phyloP scores from a whole-genome alignment of 148 eudicot genomes.

The Rheum nobile region DNA sequence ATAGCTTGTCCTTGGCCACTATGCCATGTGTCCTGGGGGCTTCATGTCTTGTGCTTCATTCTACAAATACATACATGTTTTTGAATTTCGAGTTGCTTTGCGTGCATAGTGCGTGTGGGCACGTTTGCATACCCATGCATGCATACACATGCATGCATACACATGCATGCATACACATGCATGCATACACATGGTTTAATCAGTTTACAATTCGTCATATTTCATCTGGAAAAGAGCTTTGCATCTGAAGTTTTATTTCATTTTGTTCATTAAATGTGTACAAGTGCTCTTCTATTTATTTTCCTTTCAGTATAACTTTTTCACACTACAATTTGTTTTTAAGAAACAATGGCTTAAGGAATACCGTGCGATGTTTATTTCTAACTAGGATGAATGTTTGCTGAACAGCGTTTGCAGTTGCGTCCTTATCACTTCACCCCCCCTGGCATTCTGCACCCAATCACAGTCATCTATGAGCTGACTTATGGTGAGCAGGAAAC shows the following conservation, averaged over 20 bases:
- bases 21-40: neutral
- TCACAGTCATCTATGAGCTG: constrained; percentile 66
- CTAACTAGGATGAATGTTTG: neutral
- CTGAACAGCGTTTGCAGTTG: constrained; percentile 26
- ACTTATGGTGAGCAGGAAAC: constrained; percentile 85
- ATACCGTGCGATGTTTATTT: neutral
- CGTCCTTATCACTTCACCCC: constrained; percentile 78
- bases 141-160: neutral
- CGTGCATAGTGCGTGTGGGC: neutral
- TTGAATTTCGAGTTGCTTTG: neutral
- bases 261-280: neutral
- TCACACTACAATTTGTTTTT: neutral
- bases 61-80: neutral
- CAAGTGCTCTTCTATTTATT: neutral
- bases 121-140: too few relatives aligned
- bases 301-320: neutral
- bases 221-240: constrained; percentile 1
- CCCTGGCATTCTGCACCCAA: constrained; percentile 70
- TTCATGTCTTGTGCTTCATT: neutral
- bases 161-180: neutral
- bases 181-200: neutral
- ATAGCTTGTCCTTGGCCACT: neutral
- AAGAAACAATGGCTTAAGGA: neutral
- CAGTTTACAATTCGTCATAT: neutral
- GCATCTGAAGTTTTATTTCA: neutral